These are phyloP conservation scores for Synchytrium microbalum DNA, from an alignment of 371 early-diverging fungal genomes.

Conservation along the genomic window DNA sequence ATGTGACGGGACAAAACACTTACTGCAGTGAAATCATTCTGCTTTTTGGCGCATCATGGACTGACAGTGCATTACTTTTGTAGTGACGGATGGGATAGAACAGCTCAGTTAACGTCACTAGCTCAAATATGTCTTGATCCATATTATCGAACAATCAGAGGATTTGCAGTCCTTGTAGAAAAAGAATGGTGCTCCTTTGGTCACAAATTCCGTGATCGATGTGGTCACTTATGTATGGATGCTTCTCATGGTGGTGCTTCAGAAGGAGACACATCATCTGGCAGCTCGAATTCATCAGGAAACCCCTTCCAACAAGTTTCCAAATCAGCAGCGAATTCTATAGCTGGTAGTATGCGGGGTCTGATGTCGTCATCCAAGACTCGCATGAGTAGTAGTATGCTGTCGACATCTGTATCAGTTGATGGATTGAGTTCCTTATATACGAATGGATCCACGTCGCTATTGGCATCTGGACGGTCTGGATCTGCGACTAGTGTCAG, in stretches of 20 bases:
- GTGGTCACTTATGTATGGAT: conserved; percentile 73
- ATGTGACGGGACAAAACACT: too few species aligned
- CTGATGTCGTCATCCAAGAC: not conserved
- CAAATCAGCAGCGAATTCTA: not conserved
- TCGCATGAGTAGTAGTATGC: not conserved
- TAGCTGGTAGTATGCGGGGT: not conserved
- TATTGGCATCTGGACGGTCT: not conserved
- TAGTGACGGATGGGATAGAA: conserved; percentile 97
- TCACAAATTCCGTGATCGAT: conserved; percentile 87
- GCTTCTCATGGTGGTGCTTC: not conserved
- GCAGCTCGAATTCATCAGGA: not conserved
- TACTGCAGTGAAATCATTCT: too few species aligned
- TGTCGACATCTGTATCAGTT: not conserved
- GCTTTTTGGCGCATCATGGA: too few species aligned
- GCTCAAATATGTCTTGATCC: conserved; percentile 90
- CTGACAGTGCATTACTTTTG: not conserved
- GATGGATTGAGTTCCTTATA: not conserved
- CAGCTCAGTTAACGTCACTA: conserved; percentile 84
- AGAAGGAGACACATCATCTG: not conserved
- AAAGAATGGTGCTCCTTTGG: conserved; percentile 97
- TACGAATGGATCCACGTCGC: not conserved
- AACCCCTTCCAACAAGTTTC: not conserved
- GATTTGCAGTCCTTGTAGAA: conserved; percentile 83
- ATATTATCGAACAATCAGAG: conserved; percentile 84
- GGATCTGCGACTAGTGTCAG: not conserved